These are phyloP conservation scores for Cercophora samala DNA, from an alignment of 495 filamentous ascomycete genomes.

Conservation along the genomic window DNA sequence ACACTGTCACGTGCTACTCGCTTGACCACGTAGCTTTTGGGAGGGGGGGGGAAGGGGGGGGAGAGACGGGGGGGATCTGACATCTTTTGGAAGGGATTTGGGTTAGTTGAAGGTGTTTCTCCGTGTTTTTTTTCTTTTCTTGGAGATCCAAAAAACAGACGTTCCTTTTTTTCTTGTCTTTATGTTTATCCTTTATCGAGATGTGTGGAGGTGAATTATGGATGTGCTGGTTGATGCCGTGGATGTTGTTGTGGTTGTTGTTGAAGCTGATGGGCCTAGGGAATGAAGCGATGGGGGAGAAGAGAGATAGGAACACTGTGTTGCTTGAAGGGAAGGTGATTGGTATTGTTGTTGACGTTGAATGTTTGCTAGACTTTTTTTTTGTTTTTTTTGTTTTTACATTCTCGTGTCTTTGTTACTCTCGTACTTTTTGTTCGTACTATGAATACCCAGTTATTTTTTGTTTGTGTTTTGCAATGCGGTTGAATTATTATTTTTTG, in stretches of 20 bases:
- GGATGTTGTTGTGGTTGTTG: not conserved
- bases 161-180: not conserved
- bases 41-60: too few relatives aligned
- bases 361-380: not conserved
- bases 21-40: too few relatives aligned
- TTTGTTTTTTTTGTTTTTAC: slow-evolving; percentile 1
- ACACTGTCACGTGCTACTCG: too few relatives aligned
- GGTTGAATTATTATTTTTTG: not conserved
- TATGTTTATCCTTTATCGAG: not conserved
- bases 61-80: too few relatives aligned
- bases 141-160: not conserved
- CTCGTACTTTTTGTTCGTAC: not conserved
- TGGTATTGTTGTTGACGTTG: not conserved
- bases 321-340: too few relatives aligned
- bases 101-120: not conserved
- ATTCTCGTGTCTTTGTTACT: not conserved
- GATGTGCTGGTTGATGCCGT: not conserved
- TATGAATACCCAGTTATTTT: not conserved
- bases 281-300: too few relatives aligned
- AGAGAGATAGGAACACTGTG: too few relatives aligned
- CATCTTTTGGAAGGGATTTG: not conserved
- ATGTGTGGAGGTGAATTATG: not conserved
- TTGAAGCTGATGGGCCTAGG: too few relatives aligned
- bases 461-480: not conserved
- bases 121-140: not conserved